A percentile compares a stretch with the other conserved stretches of the same genome.
Conservation (phyloP, 106 monocot species). For the Cymbidium sinense region DNA sequence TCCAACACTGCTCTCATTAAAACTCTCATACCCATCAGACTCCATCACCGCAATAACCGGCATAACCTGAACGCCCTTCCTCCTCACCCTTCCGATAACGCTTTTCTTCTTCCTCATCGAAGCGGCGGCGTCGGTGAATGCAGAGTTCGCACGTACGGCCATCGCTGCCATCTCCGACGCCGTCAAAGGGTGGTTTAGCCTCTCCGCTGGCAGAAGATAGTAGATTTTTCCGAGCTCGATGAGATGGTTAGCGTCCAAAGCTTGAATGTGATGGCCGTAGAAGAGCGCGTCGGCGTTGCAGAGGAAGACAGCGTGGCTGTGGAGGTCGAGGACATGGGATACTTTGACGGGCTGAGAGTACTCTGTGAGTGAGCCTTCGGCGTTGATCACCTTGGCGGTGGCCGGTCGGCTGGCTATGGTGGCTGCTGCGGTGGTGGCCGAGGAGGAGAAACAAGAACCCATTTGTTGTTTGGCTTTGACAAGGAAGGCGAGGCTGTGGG, state of each 20-base stretch:
- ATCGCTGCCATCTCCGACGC: conserved; percentile 12
- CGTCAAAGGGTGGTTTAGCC: not conserved
- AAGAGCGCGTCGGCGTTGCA: conserved; percentile 16
- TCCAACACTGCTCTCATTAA: not conserved
- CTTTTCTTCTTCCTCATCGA: not conserved
- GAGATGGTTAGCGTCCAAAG: not conserved
- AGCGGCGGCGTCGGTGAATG: not conserved
- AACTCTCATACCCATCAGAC: not conserved
- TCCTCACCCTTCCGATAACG: not conserved
- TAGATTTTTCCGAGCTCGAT: conserved; percentile 9
- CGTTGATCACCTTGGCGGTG: not conserved
- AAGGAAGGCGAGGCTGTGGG: no score
- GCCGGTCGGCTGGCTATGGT: not conserved
- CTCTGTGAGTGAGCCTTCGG: not conserved
- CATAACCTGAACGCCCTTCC: not conserved
- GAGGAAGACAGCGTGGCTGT: conserved; percentile 1
- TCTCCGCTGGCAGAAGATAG: conserved; percentile 11
- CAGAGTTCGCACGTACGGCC: conserved; percentile 9
- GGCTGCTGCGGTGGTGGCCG: not conserved
- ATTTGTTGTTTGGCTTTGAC: not conserved
- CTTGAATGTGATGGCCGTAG: not conserved
- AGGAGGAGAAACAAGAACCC: not conserved
- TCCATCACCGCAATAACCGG: not conserved
- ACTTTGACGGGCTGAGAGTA: not conserved
- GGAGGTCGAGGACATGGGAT: not conserved